phyloP scores from a whole-genome alignment of 495 filamentous ascomycete species.

The Cetradonia linearis region DNA sequence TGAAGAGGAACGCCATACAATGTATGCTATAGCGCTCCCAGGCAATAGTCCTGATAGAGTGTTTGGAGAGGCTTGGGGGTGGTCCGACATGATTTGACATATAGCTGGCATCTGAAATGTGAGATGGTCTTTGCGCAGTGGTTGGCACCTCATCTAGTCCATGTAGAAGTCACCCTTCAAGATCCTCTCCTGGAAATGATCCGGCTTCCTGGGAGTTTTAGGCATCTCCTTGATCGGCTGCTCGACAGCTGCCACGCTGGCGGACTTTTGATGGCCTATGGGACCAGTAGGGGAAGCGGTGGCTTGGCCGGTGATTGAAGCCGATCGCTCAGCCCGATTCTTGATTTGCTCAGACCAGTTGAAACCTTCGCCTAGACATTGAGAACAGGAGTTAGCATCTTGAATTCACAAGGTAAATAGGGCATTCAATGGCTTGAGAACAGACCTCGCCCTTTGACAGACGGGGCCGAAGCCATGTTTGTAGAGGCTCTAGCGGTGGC shows the following conservation, averaged over 20 bases:
- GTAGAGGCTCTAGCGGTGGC: constrained; percentile 28
- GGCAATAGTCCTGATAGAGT: background rate
- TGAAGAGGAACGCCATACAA: background rate
- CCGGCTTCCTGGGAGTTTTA: constrained; percentile 57
- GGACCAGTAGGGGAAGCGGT: constrained; percentile 25
- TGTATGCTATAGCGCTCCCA: background rate
- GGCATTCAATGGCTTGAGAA: constrained; percentile 30
- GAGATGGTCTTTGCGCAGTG: background rate
- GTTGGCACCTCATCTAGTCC: constrained; percentile 48
- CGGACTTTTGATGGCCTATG: constrained; percentile 39
- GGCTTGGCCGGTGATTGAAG: constrained; percentile 44
- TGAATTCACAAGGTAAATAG: background rate
- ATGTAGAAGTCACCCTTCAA: constrained; percentile 96
- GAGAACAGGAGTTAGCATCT: constrained; percentile 45
- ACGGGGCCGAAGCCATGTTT: constrained; percentile 34
- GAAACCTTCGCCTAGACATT: constrained; percentile 72
- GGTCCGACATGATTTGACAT: background rate
- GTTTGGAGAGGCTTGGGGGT: background rate
- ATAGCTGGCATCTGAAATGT: background rate
- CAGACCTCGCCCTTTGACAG: constrained; percentile 40
- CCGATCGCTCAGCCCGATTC: constrained; percentile 73
- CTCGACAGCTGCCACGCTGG: constrained; percentile 61
- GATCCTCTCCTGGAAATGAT: constrained; percentile 92
- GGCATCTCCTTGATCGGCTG: constrained; percentile 59
- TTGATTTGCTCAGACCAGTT: constrained; percentile 94